Base-by-base conservation (phyloP, 495 filamentous ascomycete genomes). In the Penicillium simplicissimum region DNA sequence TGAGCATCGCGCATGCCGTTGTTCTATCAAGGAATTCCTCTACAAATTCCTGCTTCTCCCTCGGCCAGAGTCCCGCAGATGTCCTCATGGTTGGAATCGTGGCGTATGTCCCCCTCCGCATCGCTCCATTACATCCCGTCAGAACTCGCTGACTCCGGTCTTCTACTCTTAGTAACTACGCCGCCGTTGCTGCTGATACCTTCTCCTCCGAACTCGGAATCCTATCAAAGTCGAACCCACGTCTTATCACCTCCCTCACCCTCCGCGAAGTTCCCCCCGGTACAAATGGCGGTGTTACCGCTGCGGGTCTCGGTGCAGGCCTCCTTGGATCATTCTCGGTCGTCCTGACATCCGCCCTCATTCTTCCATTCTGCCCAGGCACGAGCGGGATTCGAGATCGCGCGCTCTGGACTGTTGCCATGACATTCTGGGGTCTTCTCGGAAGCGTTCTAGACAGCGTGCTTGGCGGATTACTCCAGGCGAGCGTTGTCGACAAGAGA, bases 131-230 rank as follows among this genome's bases (percentile, higher is more conserved):
- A 6, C 14, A 11, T 49, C 11, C 45, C 4, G 4, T 49, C 9
- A 7, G 5, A 8, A 2, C 23, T 31, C 45, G 4, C 45, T 49
- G 4, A 49, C 23, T 49, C 55, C 57, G 9, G 57, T 45, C 14
- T 21, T 11, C 15, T 33, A 28, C 37, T 17, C 37, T 51, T 58
- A 81, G 78, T 19, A 90, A 98, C 77, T 98, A 98, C 63, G 95
- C 92, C 35, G 90, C 91, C 25, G 91, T 94, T 21, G 87, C 92
- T 13, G 90, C 95, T 33, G 95, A 98, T 70, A 98, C 95, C 6
- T 96, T 96, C 75, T 92, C 90, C 57, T 97, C 93, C 13, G 95
- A 98, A 75, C 86, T 98, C 14, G 95, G 95, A 8, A 98, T 98
- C 51, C 82, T 98, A 17, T 88, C 93, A 17, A 87, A 82, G 60